These are phyloP conservation scores for Euphorbia pulcherrima DNA, from an alignment of 345 rosid genomes.

Conservation along the genomic window DNA sequence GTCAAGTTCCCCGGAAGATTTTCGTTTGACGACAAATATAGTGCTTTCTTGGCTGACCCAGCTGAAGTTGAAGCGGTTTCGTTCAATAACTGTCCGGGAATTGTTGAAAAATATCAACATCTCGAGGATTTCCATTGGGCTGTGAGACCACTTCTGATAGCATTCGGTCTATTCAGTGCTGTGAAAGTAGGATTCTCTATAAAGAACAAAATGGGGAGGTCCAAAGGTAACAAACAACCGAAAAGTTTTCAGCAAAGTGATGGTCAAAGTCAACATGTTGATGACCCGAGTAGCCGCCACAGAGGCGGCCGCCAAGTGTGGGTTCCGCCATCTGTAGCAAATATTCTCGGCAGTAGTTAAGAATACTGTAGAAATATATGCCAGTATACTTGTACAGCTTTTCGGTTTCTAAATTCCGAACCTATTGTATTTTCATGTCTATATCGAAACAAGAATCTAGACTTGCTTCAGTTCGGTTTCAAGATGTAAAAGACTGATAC, in stretches of 20 bases:
- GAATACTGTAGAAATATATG: not conserved
- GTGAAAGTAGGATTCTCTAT: conserved; percentile 54
- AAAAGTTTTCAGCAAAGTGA: conserved; percentile 16
- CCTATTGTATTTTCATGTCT: not conserved
- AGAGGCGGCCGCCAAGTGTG: conserved; percentile 29
- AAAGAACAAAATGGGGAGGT: conserved; percentile 47
- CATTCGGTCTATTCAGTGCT: conserved; percentile 60
- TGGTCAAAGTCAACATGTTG: conserved; percentile 23
- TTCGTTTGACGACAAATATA: conserved; percentile 45
- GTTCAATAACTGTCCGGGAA: conserved; percentile 55
- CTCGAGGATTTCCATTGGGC: conserved; percentile 95
- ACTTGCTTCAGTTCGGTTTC: not conserved
- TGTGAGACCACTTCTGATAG: conserved; percentile 74
- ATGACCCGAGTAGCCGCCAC: conserved; percentile 13
- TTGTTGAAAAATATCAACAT: conserved; percentile 70
- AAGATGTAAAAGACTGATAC: not conserved
- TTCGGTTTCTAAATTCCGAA: not conserved
- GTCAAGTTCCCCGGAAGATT: conserved; percentile 73
- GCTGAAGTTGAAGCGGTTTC: conserved; percentile 73
- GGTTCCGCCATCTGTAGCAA: conserved; percentile 51
- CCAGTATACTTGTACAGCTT: conserved; percentile 5
- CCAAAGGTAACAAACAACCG: conserved; percentile 38
- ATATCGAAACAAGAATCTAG: too few relatives aligned
- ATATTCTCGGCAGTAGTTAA: conserved; percentile 29
- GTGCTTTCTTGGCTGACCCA: conserved; percentile 73